phyloP scores from a whole-genome alignment of 306 rosid genomes.

The Acacia crassicarpa region DNA sequence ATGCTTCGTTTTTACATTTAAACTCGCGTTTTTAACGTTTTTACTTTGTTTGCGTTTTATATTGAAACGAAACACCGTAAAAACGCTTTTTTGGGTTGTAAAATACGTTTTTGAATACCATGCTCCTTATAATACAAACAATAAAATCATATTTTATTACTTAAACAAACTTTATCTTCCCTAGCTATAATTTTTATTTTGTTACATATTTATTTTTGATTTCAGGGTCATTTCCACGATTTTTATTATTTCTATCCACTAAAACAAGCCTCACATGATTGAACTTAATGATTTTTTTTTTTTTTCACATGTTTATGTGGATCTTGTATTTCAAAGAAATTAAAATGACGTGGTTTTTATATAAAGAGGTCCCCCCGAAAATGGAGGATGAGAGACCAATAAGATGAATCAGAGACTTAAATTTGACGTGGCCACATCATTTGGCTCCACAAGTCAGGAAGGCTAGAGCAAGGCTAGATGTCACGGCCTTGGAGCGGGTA shows the following conservation, averaged over 20 bases:
- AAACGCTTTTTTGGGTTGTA: no score
- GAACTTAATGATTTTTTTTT: background rate
- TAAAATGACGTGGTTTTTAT: background rate
- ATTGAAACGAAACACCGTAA: no score
- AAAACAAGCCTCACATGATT: background rate
- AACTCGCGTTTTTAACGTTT: no score
- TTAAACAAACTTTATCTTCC: background rate
- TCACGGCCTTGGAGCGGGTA: no score
- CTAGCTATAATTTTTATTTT: no score
- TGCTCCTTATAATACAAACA: no score
- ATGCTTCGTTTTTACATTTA: no score
- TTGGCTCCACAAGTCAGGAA: background rate
- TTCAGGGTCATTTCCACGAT: background rate
- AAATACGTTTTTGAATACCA: no score
- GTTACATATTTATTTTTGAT: no score
- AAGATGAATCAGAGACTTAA: background rate
- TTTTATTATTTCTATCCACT: background rate
- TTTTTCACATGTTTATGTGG: background rate
- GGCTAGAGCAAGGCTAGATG: no score
- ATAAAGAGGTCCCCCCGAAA: background rate
- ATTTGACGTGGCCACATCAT: background rate
- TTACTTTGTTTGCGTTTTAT: no score
- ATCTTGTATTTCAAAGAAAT: background rate
- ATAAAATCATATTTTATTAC: no score
- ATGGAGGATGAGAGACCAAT: background rate